These are phyloP conservation scores for Thermochaetoides dissita DNA, from an alignment of 2,329 filamentous ascomycete genomes.

Conservation along the genomic window DNA sequence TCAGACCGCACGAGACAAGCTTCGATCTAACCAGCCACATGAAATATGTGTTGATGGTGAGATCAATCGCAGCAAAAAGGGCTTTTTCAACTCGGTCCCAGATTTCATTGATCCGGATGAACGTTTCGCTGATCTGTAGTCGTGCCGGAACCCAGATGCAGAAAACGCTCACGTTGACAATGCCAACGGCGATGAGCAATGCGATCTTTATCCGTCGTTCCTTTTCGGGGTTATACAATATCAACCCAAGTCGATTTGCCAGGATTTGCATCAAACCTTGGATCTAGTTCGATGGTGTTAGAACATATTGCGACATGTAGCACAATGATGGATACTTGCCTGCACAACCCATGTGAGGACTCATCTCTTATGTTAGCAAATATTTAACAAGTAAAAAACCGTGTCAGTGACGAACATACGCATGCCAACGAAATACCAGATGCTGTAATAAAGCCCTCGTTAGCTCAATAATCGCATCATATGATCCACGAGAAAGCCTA, in stretches of 20 bases:
- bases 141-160: constrained; percentile 37
- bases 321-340: background rate
- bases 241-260: constrained; percentile 33
- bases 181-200: constrained; percentile 25
- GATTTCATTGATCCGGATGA: constrained; percentile 28
- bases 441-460: constrained; percentile 8
- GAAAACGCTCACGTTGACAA: constrained; percentile 35
- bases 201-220: constrained; percentile 26
- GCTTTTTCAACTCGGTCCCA: constrained; percentile 38
- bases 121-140: constrained; percentile 25
- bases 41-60: constrained; percentile 32
- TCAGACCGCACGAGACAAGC: constrained; percentile 30
- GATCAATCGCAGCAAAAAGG: constrained; percentile 31
- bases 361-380: constrained; percentile 4
- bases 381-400: background rate
- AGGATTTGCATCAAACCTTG: constrained; percentile 38
- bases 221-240: constrained; percentile 25
- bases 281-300: constrained; percentile 16
- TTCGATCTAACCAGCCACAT: constrained; percentile 29
- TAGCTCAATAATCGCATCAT: background rate
- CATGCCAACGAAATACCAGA: constrained; percentile 14
- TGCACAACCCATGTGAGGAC: constrained; percentile 11
- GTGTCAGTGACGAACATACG: constrained; percentile 5
- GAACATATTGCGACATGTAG: too few species aligned
- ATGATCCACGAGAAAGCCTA: constrained; percentile 9